Evolutionary conservation across 495 filamentous ascomycete species (phyloP), one percentile per base, ranked within the genome.

Genomic region (Xylaria intraflava): DNA sequence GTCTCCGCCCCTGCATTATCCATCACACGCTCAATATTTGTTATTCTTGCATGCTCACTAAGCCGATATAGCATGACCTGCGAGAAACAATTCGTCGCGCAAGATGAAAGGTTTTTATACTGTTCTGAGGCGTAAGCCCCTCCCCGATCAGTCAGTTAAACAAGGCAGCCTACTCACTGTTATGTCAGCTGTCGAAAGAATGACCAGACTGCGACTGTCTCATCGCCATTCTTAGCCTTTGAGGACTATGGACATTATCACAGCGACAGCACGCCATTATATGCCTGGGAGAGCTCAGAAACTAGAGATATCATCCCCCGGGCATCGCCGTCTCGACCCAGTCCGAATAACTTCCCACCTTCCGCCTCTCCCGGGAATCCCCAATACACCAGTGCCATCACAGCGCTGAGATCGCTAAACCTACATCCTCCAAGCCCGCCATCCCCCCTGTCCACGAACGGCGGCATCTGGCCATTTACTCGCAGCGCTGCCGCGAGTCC

Each of bases 281-380:
- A 68, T 49, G 62, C 52, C 40, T 45, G 65, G 30, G 70, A 62
- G 10, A 62, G 58, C 31, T 64, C 65, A 48, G 75, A 77, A 58
- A 73, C 69, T 19, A 65, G 72, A 61, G 75, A 78, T 51, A 78
- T 77, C 53, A 68, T 78, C 46, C 75, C 75, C 48, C 75, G 72
- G 49, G 75, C 75, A 23, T 76, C 73, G n/a, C 73, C 75, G 7
- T 77, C 73, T 27, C 67, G 75, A 38, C 70, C 72, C 31, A 71
- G 43, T 53, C 69, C 69, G 17, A 58, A 69, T 53, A 62, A 68
- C 49, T 64, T 59, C 55, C 72, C 73, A 10, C 72, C 72, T 38
- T 72, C 73, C 46, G 65, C 68, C 8, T 68, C 72, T 19, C 72
- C 73, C 24, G 65, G 61, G 22, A 65, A 56, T 29, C 59, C 61